Evolutionary conservation across 306 rosid genomes (phyloP).

Genomic region (Adenanthera pavonina): DNA sequence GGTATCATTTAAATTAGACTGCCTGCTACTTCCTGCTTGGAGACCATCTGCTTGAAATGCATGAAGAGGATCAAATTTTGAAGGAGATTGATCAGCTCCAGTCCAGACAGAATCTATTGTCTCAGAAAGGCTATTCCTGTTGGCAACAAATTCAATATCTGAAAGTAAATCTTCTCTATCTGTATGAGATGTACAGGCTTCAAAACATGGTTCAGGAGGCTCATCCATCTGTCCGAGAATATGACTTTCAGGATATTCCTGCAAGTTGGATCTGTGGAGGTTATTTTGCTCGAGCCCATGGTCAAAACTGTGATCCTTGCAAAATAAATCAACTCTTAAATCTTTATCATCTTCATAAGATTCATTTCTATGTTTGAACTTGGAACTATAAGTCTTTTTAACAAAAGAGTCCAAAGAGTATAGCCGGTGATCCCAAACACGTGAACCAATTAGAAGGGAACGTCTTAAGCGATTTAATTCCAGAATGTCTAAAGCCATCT

Average conservation of each 20-base stretch:
- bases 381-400: slow-evolving; percentile 38
- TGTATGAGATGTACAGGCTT: slow-evolving; percentile 16
- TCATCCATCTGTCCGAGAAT: slow-evolving; percentile 22
- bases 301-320: slow-evolving; percentile 37
- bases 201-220: slow-evolving; percentile 17
- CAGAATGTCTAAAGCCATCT: slow-evolving; percentile 54
- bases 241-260: slow-evolving; percentile 42
- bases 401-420: slow-evolving; percentile 57
- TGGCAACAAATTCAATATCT: slow-evolving; percentile 42
- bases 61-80: slow-evolving; percentile 42
- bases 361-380: slow-evolving; percentile 40
- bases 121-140: slow-evolving; percentile 60
- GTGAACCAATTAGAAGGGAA: slow-evolving; percentile 63
- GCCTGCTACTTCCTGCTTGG: slow-evolving; percentile 41
- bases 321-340: slow-evolving; percentile 38
- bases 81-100: slow-evolving; percentile 56
- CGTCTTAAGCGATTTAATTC: slow-evolving; percentile 66
- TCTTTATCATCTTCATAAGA: slow-evolving; percentile 42
- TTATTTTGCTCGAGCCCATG: slow-evolving; percentile 33
- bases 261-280: slow-evolving; percentile 35
- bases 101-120: slow-evolving; percentile 72
- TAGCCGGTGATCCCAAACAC: slow-evolving; percentile 68
- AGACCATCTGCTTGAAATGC: slow-evolving; percentile 41
- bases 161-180: slow-evolving; percentile 21
- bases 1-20: slow-evolving; percentile 39